A percentile compares a stretch with the other conserved stretches of the same genome.
These are phyloP conservation scores for Helichrysum umbraculigerum DNA, from an alignment of 129 eudicot species.

Conservation along the genomic window DNA sequence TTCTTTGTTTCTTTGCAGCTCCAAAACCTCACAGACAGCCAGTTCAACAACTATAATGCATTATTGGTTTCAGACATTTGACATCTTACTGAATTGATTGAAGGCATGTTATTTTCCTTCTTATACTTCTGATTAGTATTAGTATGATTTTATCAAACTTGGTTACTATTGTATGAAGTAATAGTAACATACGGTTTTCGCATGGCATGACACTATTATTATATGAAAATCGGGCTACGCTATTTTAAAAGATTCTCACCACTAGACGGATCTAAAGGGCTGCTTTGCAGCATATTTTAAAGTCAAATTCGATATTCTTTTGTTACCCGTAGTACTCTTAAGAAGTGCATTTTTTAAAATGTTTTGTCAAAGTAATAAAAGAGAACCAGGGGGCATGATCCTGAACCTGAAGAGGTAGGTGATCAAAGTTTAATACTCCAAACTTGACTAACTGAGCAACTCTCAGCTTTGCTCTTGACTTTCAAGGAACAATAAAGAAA, in stretches of 20 bases:
- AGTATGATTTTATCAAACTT: neutral
- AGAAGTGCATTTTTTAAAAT: neutral
- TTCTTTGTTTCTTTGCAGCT: conserved; percentile 39
- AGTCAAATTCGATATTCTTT: conserved; percentile 19
- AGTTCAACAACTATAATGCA: conserved; percentile 36
- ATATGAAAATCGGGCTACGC: neutral
- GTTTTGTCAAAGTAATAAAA: neutral
- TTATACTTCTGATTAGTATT: neutral
- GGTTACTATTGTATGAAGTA: neutral
- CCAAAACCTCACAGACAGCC: conserved; percentile 70
- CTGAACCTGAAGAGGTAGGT: conserved; percentile 1
- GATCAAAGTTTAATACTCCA: conserved; percentile 6
- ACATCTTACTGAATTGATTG: neutral
- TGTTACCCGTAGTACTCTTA: neutral
- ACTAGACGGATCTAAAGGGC: neutral
- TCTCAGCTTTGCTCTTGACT: conserved; percentile 28
- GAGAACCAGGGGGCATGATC: conserved; percentile 6
- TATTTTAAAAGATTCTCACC: neutral
- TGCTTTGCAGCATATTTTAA: neutral
- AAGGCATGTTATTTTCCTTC: conserved; percentile 7
- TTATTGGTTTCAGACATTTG: conserved; percentile 5
- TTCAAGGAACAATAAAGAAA: neutral
- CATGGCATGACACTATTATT: neutral
- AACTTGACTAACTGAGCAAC: conserved; percentile 12
- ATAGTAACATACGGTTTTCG: neutral